These are phyloP conservation scores for Viridothelium virens DNA, from an alignment of 495 filamentous ascomycete genomes.

Conservation along the genomic window DNA sequence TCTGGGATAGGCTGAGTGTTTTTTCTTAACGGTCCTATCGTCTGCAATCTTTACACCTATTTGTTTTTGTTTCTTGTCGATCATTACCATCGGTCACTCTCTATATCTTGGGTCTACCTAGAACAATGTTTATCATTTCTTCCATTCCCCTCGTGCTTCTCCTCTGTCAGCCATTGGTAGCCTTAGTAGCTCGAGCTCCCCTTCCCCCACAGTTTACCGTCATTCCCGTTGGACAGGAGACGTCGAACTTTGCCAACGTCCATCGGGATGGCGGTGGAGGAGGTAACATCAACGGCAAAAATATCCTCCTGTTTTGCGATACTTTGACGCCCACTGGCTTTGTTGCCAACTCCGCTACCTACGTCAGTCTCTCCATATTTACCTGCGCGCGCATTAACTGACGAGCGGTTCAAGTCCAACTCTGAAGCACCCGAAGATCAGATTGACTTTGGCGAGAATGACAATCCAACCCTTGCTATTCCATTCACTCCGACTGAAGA, in stretches of 20 bases:
- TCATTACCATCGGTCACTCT: conserved; percentile 8
- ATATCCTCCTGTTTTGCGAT: conserved; percentile 6
- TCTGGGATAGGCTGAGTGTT: neutral
- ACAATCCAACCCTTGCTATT: conserved; percentile 1
- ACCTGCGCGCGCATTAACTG: neutral
- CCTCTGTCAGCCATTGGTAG: neutral
- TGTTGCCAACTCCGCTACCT: neutral
- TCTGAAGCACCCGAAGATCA: neutral
- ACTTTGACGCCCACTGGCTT: neutral
- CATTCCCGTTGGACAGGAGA: neutral
- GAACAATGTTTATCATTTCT: neutral
- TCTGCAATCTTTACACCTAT: too few species aligned
- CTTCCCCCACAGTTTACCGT: neutral
- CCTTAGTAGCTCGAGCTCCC: neutral
- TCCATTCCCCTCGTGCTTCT: neutral
- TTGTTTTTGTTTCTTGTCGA: neutral
- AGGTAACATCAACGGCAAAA: conserved; percentile 1
- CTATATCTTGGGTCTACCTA: neutral
- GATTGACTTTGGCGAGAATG: neutral
- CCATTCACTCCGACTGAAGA: neutral
- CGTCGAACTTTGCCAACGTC: conserved; percentile 5
- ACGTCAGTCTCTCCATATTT: neutral
- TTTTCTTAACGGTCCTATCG: neutral
- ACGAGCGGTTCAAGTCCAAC: neutral
- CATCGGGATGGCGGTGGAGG: conserved; percentile 3